A percentile compares a stretch with the other conserved stretches of the same genome.
These are phyloP conservation scores for Stachybotrys echinatus DNA, from an alignment of 2,329 filamentous ascomycete genomes.

Conservation along the genomic window DNA sequence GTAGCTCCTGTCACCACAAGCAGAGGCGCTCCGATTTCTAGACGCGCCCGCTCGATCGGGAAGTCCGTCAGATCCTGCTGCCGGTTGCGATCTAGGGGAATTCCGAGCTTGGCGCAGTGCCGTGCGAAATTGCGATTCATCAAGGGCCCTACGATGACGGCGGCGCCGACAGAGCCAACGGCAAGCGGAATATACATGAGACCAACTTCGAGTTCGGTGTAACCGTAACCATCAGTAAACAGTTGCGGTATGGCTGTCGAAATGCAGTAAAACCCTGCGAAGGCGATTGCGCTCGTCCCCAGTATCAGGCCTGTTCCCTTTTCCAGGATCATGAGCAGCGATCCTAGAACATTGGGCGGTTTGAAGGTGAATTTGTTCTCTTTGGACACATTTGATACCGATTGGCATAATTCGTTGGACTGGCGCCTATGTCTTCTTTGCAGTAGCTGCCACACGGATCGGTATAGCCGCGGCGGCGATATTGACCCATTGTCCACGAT, in stretches of 20 bases:
- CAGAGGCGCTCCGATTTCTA: conserved; percentile 45
- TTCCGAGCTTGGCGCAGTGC: conserved; percentile 46
- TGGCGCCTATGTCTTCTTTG: conserved; percentile 12
- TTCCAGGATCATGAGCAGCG: conserved; percentile 33
- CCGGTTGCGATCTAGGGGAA: conserved; percentile 47
- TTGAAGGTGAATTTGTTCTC: conserved; percentile 28
- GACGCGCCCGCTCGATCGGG: conserved; percentile 45
- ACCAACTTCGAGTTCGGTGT: conserved; percentile 49
- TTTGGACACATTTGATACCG: neutral
- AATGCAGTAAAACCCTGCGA: conserved; percentile 45
- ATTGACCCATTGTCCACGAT: conserved; percentile 50
- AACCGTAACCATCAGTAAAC: conserved; percentile 50
- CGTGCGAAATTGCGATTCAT: conserved; percentile 66
- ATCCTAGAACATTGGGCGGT: conserved; percentile 33
- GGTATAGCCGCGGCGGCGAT: conserved; percentile 30
- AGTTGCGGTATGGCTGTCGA: conserved; percentile 37
- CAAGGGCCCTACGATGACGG: conserved; percentile 42
- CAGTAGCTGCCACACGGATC: conserved; percentile 25
- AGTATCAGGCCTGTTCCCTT: conserved; percentile 39
- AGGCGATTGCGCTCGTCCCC: conserved; percentile 36
- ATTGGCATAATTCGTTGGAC: conserved; percentile 8
- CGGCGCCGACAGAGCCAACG: conserved; percentile 41
- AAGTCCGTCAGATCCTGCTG: conserved; percentile 43
- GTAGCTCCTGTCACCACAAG: conserved; percentile 42
- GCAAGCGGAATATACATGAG: conserved; percentile 49